phyloP scores from a whole-genome alignment of 345 rosid species.

The Jatropha curcas region DNA sequence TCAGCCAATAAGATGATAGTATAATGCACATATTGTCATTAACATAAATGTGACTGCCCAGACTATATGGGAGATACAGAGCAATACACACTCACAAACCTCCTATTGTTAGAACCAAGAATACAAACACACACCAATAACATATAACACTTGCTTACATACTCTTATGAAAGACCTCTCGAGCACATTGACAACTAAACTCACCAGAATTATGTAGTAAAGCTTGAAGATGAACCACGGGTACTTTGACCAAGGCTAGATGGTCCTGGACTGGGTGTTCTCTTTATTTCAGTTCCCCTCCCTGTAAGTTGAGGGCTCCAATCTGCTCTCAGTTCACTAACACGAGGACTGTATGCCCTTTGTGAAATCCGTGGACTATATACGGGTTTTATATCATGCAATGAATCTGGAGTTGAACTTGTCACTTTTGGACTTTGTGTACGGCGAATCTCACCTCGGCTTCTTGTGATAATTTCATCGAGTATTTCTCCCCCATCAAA shows the following conservation, averaged over 20 bases:
- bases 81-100: conserved; percentile 12
- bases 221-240: conserved; percentile 33
- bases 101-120: conserved; percentile 19
- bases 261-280: conserved; percentile 52
- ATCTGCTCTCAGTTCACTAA: conserved; percentile 29
- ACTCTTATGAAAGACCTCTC: conserved; percentile 45
- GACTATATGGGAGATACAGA: neutral
- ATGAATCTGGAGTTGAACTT: conserved; percentile 46
- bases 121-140: conserved; percentile 14
- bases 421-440: conserved; percentile 57
- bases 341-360: conserved; percentile 44
- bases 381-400: conserved; percentile 37
- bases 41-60: conserved; percentile 19
- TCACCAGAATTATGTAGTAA: conserved; percentile 7
- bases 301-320: conserved; percentile 32
- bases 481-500: conserved; percentile 63
- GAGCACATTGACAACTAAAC: conserved; percentile 38
- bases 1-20: neutral
- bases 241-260: conserved; percentile 44
- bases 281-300: conserved; percentile 34
- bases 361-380: conserved; percentile 42
- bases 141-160: conserved; percentile 13
- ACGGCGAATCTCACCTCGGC: conserved; percentile 83
- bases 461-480: conserved; percentile 76
- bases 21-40: conserved; percentile 7